Evolutionary conservation across 441 rosid species (phyloP), one percentile per base, ranked within the genome.

Genomic region (Bocquillonia castaneifolia): DNA sequence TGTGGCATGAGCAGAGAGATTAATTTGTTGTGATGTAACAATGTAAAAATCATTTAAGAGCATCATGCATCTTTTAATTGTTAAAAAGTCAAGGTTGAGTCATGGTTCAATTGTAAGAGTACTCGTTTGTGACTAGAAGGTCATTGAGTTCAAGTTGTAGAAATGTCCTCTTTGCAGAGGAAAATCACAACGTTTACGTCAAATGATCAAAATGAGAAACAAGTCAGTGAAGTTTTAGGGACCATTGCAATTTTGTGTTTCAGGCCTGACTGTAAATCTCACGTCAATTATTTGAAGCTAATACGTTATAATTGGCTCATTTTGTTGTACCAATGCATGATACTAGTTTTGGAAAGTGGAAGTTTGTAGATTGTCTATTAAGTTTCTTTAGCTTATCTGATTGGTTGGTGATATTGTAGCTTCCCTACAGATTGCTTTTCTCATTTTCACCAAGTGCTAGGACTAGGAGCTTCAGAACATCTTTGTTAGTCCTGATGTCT

Each of bases 401-500:
- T 51, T 51, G 34, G 20, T 23, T 34, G 20, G 29, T 64, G 26
- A 32, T 44, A 48, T 13, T 22, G 26, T 39, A 2, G 4, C 25
- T 2, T 42, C 51, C 29, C 42, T 13, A 22, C 47, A 7, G 34
- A 28, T 55, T 13, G 20, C 37, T 47, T 44, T 36, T 17, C 10
- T 25, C 31, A 25, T 55, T 45, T 40, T 44, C 58, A 28, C 56
- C 17, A 4, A 28, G 34, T n/a, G n/a, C n/a, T n/a, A n/a, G n/a
- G 32, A 48, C 12, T 26, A 53, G 23, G 54, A 36, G n/a, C 40
- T 28, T 54, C 34, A 18, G 37, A 13, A 54, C 13, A 20, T 12
- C 48, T 42, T 9, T 55, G 40, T 26, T 52, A 47, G n/a, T 37
- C 52, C 29, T 48, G 50, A 39, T 64, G 54, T 56, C 47, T 71